A percentile compares a stretch with the other conserved stretches of the same genome.
Evolutionary conservation across 2,329 filamentous ascomycete species (phyloP).

Genomic region (Penicillium sp.): DNA sequence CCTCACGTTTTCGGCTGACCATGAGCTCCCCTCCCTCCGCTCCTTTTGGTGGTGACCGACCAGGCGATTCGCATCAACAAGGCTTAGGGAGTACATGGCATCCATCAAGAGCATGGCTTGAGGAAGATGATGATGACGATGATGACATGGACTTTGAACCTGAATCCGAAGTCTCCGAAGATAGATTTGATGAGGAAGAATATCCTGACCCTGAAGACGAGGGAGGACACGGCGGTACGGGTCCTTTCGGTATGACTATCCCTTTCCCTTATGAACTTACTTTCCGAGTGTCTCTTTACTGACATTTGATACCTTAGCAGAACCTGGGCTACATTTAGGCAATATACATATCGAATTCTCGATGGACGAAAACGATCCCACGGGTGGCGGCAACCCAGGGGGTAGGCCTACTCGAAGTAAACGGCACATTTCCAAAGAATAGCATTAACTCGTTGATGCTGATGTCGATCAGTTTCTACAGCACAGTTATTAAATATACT

Average conservation of each 20-base stretch:
- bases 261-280: not conserved
- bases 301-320: slow-evolving; percentile 1
- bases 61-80: slow-evolving; percentile 23
- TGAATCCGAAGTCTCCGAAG: slow-evolving; percentile 43
- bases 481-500: slow-evolving; percentile 59
- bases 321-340: slow-evolving; percentile 26
- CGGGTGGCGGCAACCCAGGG: slow-evolving; percentile 19
- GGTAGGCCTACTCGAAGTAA: slow-evolving; percentile 31
- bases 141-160: slow-evolving; percentile 60
- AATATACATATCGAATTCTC: slow-evolving; percentile 37
- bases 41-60: slow-evolving; percentile 31
- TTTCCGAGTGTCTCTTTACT: not conserved
- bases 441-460: not conserved
- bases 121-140: slow-evolving; percentile 47
- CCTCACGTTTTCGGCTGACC: slow-evolving; percentile 19
- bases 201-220: slow-evolving; percentile 29
- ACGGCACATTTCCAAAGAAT: not conserved
- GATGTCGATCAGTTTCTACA: slow-evolving; percentile 34
- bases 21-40: slow-evolving; percentile 37
- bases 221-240: slow-evolving; percentile 32
- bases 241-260: slow-evolving; percentile 22
- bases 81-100: slow-evolving; percentile 40
- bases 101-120: slow-evolving; percentile 43
- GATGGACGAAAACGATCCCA: slow-evolving; percentile 30
- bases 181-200: slow-evolving; percentile 40